A percentile compares a stretch with the other conserved stretches of the same genome.
These are phyloP conservation scores for Podosphaera xanthii DNA, from an alignment of 2,329 filamentous ascomycete genomes.

Conservation along the genomic window DNA sequence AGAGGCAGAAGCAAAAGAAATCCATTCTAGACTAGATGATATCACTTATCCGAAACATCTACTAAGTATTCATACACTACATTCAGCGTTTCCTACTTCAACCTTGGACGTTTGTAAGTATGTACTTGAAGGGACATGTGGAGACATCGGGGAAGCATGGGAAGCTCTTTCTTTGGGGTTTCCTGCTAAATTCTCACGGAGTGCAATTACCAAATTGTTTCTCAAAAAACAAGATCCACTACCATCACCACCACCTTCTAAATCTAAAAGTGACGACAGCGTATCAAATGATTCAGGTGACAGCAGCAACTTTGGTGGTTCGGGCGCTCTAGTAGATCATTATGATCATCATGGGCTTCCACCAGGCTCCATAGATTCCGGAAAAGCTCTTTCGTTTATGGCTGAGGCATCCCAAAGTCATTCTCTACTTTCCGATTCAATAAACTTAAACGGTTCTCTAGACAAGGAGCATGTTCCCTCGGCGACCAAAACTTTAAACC, in stretches of 20 bases:
- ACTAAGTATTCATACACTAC: constrained; percentile 13
- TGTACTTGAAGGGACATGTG: constrained; percentile 11
- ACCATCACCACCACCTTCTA: constrained; percentile 3
- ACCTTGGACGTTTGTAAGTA: constrained; percentile 13
- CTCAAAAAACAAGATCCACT: constrained; percentile 2
- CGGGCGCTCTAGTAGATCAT: constrained; percentile 14
- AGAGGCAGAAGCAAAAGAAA: constrained; percentile 2
- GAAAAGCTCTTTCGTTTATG: constrained; percentile 13
- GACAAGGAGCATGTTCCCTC: no score
- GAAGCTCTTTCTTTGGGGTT: constrained; percentile 13
- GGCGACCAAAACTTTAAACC: no score
- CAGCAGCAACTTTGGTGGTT: background rate
- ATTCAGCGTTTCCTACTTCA: constrained; percentile 14
- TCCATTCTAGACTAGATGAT: constrained; percentile 5
- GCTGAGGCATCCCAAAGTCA: constrained; percentile 9
- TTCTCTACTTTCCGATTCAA: constrained; percentile 3
- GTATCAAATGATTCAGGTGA: background rate
- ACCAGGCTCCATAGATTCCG: constrained; percentile 13
- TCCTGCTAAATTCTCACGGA: constrained; percentile 9
- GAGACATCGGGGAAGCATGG: constrained; percentile 13
- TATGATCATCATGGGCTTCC: constrained; percentile 16
- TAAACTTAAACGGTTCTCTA: background rate
- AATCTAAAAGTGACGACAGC: background rate
- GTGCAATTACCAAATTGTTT: constrained; percentile 4
- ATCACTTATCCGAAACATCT: constrained; percentile 6